Percentiles rank a stretch among this genome's conserved stretches.
phyloP scores from a whole-genome alignment of 208 protist genomes.

The Trypanosomatidae sp. region DNA sequence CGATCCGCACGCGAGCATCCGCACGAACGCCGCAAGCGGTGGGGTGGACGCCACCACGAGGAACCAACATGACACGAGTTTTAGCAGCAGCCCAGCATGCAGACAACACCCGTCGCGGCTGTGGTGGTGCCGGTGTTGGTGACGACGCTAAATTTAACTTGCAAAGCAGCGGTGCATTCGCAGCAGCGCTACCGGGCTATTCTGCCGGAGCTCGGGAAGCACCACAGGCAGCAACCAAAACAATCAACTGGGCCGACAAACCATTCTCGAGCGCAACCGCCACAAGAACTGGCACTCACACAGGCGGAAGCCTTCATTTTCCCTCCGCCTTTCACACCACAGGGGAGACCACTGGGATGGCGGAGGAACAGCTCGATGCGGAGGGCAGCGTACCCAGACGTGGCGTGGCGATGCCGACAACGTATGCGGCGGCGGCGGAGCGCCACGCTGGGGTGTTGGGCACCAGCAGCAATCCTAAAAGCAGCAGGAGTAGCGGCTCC shows the following conservation, averaged over 20 bases:
- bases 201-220: neutral
- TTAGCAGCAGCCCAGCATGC: neutral
- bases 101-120: neutral
- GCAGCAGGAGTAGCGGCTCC: neutral
- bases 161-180: neutral
- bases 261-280: neutral
- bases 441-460: neutral
- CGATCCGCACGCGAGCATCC: neutral
- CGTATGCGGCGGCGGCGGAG: neutral
- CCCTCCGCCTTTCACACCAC: neutral
- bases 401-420: neutral
- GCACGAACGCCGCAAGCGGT: neutral
- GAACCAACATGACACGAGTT: neutral
- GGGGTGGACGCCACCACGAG: neutral
- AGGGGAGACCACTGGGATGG: neutral
- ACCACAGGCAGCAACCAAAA: conserved; percentile 1
- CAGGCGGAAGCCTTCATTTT: neutral
- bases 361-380: conserved; percentile 1
- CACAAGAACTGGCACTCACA: neutral
- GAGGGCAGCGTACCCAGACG: neutral
- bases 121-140: neutral
- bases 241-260: conserved; percentile 11
- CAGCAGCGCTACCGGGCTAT: neutral
- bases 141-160: neutral
- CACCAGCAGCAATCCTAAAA: neutral